These are phyloP conservation scores for Polygonum aviculare DNA, from an alignment of 148 eudicot genomes.

Conservation along the genomic window DNA sequence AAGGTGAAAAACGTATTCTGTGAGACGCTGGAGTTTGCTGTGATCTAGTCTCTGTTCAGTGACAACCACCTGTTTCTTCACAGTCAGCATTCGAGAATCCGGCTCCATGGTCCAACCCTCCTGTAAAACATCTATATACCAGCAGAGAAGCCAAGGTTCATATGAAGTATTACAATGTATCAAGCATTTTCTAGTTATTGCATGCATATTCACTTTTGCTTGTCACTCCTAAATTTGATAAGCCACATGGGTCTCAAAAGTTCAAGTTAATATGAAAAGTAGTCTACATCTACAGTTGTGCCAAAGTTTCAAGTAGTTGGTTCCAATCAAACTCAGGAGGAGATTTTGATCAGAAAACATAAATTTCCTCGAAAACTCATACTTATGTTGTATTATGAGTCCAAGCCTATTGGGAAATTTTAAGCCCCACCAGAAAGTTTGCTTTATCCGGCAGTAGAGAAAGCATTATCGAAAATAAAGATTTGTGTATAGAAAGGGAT, in stretches of 20 bases:
- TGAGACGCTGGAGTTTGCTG: conserved; percentile 71
- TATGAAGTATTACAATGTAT: neutral
- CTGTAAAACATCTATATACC: conserved; percentile 48
- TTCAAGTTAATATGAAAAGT: neutral
- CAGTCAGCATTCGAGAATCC: conserved; percentile 57
- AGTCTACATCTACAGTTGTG: neutral
- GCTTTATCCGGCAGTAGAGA: neutral
- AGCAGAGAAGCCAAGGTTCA: neutral
- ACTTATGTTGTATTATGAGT: neutral
- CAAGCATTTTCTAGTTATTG: too few species aligned
- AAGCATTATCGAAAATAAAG: neutral
- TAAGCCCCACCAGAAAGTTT: neutral
- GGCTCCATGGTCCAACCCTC: conserved; percentile 73
- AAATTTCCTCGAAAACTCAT: neutral
- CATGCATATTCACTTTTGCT: too few species aligned
- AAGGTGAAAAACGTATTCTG: conserved; percentile 92
- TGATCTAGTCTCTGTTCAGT: conserved; percentile 71
- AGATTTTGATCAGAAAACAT: neutral
- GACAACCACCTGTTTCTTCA: conserved; percentile 44
- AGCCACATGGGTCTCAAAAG: neutral
- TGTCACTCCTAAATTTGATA: too few species aligned
- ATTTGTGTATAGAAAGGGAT: neutral
- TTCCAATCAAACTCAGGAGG: neutral
- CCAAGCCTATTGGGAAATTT: neutral
- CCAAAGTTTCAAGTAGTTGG: neutral